Percentiles rank a stretch among this genome's conserved stretches.
These are phyloP conservation scores for Boletus rufocinnamomeus DNA, from an alignment of 768 basidiomycete genomes.

Conservation along the genomic window DNA sequence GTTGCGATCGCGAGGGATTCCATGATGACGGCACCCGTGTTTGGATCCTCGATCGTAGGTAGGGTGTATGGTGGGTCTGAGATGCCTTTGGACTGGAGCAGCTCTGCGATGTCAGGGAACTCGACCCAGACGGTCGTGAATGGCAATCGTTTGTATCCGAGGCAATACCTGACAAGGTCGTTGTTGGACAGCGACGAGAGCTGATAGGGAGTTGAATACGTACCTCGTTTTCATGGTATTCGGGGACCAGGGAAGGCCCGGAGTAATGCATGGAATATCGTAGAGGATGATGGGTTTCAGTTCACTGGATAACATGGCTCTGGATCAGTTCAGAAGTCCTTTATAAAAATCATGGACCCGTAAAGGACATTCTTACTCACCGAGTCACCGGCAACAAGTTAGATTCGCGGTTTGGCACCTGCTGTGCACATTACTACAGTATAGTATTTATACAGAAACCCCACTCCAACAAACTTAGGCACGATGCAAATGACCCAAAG, in stretches of 20 bases:
- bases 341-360: not conserved
- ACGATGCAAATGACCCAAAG: not conserved
- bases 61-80: constrained; percentile 39
- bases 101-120: constrained; percentile 47
- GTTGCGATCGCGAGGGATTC: constrained; percentile 50
- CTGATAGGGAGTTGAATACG: too few relatives aligned
- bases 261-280: constrained; percentile 36
- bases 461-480: not conserved
- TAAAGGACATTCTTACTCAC: not conserved
- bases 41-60: constrained; percentile 51
- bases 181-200: not conserved
- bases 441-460: not conserved
- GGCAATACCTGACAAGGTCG: constrained; percentile 12
- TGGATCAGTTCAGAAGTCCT: not conserved
- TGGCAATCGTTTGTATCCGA: constrained; percentile 15
- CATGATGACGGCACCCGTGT: constrained; percentile 38
- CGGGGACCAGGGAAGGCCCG: constrained; percentile 38
- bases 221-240: constrained; percentile 26
- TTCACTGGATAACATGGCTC: constrained; percentile 11
- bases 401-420: not conserved
- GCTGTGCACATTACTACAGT: not conserved
- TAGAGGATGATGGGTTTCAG: constrained; percentile 35
- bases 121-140: constrained; percentile 26
- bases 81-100: constrained; percentile 31
- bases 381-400: not conserved